phyloP scores from a whole-genome alignment of 2,329 filamentous ascomycete genomes.

The Phialophora expanda region DNA sequence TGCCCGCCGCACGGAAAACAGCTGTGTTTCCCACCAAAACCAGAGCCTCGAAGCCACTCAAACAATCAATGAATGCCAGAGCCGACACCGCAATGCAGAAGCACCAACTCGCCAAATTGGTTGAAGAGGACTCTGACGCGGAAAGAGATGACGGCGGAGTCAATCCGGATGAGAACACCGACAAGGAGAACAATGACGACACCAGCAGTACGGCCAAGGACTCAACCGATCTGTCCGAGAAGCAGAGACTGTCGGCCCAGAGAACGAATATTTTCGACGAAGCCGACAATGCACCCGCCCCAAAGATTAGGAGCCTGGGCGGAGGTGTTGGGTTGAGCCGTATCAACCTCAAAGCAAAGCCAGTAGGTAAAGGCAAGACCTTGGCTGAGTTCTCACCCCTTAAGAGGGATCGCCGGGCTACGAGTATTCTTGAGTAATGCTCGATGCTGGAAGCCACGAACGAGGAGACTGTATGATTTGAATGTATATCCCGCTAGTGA shows the following conservation, averaged over 20 bases:
- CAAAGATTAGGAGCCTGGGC: slow-evolving; percentile 43
- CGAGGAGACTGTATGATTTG: not conserved
- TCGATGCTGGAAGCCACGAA: slow-evolving; percentile 1
- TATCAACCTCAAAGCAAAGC: slow-evolving; percentile 36
- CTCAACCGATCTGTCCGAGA: slow-evolving; percentile 58
- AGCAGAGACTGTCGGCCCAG: slow-evolving; percentile 70
- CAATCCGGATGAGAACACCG: slow-evolving; percentile 12
- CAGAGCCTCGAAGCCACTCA: slow-evolving; percentile 38
- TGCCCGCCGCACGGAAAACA: slow-evolving; percentile 17
- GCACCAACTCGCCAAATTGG: slow-evolving; percentile 39
- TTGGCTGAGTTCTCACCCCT: slow-evolving; percentile 72
- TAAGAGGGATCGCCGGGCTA: slow-evolving; percentile 67
- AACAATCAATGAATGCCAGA: slow-evolving; percentile 51
- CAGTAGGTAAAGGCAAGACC: slow-evolving; percentile 32
- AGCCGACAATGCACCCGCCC: slow-evolving; percentile 62
- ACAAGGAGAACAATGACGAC: slow-evolving; percentile 28
- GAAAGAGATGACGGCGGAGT: slow-evolving; percentile 24
- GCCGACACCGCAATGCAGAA: slow-evolving; percentile 42
- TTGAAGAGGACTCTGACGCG: slow-evolving; percentile 39
- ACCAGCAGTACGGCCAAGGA: slow-evolving; percentile 38
- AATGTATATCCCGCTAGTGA: not conserved
- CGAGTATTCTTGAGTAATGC: slow-evolving; percentile 16
- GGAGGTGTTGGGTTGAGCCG: slow-evolving; percentile 35
- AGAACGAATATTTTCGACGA: slow-evolving; percentile 72
- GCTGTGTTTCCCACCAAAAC: slow-evolving; percentile 12